Conservation (phyloP, 441 rosid species). For the Manihot esculenta region DNA sequence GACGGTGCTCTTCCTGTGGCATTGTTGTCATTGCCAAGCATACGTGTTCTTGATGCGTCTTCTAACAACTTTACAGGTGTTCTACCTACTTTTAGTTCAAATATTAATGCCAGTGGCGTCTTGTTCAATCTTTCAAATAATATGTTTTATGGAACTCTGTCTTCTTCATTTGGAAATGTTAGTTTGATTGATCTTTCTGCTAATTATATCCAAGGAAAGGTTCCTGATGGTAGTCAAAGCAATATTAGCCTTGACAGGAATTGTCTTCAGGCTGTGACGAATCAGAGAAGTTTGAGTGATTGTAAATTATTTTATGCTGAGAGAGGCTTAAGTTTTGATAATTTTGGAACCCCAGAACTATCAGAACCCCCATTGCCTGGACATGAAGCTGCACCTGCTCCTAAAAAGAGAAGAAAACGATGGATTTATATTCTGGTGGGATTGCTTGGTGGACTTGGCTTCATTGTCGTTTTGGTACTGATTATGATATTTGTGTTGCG, state of each 20-base stretch:
- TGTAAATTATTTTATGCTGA: constrained; percentile 61
- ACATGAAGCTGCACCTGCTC: constrained; percentile 29
- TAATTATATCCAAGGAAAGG: constrained; percentile 74
- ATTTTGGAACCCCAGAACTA: constrained; percentile 50
- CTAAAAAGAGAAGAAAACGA: constrained; percentile 43
- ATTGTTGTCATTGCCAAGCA: constrained; percentile 43
- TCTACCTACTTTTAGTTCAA: constrained; percentile 40
- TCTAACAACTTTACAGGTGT: constrained; percentile 67
- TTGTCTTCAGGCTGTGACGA: constrained; percentile 54
- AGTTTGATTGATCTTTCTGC: constrained; percentile 53
- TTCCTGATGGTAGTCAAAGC: constrained; percentile 37
- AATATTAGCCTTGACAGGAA: constrained; percentile 49
- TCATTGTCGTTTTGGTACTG: constrained; percentile 46
- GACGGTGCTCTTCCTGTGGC: constrained; percentile 49
- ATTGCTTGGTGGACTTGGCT: constrained; percentile 59
- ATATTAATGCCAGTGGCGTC: constrained; percentile 28
- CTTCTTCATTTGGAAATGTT: constrained; percentile 41
- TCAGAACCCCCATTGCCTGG: constrained; percentile 35
- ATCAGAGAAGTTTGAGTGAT: constrained; percentile 54
- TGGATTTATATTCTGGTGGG: constrained; percentile 57
- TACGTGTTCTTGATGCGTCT: constrained; percentile 67
- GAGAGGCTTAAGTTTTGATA: constrained; percentile 53
- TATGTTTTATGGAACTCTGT: constrained; percentile 64
- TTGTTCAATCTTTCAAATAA: constrained; percentile 68
- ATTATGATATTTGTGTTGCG: constrained; percentile 42